Base-by-base conservation (phyloP, 192 early-diverging fungal species). In the Geosiphon pyriformis region DNA sequence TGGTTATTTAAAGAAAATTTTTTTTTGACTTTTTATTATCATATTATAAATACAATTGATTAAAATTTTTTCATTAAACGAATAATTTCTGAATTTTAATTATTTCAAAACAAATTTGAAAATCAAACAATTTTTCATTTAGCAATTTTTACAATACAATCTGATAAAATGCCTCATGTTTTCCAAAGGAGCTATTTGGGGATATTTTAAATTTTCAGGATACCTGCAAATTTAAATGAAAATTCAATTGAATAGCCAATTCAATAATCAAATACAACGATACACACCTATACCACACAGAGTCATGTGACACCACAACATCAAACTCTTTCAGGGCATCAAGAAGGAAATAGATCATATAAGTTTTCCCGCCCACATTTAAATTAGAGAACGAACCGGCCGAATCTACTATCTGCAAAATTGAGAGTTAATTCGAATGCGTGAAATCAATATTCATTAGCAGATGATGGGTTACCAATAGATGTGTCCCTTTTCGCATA, bases 361-460 rank as follows among this genome's bases (percentile, higher is more conserved):
- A 95, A n/a, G 76, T 84, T 32, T 78, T 80, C 61, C 70, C 74
- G 2, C 85, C 90, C 0, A 98, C 82, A 51, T 85, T 77, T 18
- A 92, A 69, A 56, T 94, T 88, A 3, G 93, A 95, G 69, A 98
- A 98, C 1, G 90, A 92, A 26, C 94, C 93, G 1, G 95, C 95
- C 18, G 92, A 93, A 65, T 98, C 95, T 7, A 90, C 89, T 3
- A 90, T 78, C 81, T 82, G 53, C 37, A 42, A 42, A 42, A 42
- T 6, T 42, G 35, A 30, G 31, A 65, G 17, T 31, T 15, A 47
- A 2, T 46, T 23, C 4, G 55, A 63, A 31, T n/a, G 4, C 3
- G 18, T 54, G 0, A 0, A 46, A 20, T 10, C 7, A 3, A 32
- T 31, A 12, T 15, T 2, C 27, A 15, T 22, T 8, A 31, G 0